These are phyloP conservation scores for Pleurotus pulmonarius DNA, from an alignment of 768 basidiomycete species.

Conservation along the genomic window DNA sequence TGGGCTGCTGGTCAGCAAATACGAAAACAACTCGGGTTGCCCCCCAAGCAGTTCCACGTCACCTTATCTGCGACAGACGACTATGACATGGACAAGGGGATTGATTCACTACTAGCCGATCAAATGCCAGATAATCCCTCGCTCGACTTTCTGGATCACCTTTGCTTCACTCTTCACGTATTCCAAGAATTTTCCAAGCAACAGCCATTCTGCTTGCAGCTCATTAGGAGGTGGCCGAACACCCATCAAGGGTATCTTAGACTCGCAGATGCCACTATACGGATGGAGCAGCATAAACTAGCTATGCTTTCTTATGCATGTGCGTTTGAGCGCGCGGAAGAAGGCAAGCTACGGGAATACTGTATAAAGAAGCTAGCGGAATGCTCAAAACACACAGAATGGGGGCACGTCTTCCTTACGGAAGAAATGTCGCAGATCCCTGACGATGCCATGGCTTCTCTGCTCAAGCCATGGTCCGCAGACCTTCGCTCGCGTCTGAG, in stretches of 20 bases:
- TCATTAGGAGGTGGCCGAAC: constrained; percentile 26
- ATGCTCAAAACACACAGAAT: constrained; percentile 47
- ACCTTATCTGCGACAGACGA: constrained; percentile 39
- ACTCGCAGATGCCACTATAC: constrained; percentile 41
- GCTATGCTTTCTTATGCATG: constrained; percentile 55
- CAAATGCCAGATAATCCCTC: constrained; percentile 26
- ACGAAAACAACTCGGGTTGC: constrained; percentile 44
- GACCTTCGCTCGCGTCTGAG: constrained; percentile 29
- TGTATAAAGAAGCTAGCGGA: constrained; percentile 42
- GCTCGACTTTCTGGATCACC: constrained; percentile 39
- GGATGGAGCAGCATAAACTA: constrained; percentile 33
- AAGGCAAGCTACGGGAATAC: constrained; percentile 34
- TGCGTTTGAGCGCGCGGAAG: constrained; percentile 35
- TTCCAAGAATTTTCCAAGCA: constrained; percentile 32
- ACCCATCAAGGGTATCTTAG: constrained; percentile 47
- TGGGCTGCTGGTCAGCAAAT: constrained; percentile 52
- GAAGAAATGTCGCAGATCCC: constrained; percentile 34
- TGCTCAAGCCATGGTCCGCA: constrained; percentile 40
- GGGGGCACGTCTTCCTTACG: constrained; percentile 43
- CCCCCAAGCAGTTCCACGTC: constrained; percentile 54
- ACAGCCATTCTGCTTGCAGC: constrained; percentile 24
- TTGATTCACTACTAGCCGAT: constrained; percentile 37
- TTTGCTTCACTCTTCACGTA: constrained; percentile 39
- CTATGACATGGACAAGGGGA: constrained; percentile 43
- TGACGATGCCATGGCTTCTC: constrained; percentile 1